These are phyloP conservation scores for Ramichloridium luteum DNA, from an alignment of 2,329 filamentous ascomycete species.

Conservation along the genomic window DNA sequence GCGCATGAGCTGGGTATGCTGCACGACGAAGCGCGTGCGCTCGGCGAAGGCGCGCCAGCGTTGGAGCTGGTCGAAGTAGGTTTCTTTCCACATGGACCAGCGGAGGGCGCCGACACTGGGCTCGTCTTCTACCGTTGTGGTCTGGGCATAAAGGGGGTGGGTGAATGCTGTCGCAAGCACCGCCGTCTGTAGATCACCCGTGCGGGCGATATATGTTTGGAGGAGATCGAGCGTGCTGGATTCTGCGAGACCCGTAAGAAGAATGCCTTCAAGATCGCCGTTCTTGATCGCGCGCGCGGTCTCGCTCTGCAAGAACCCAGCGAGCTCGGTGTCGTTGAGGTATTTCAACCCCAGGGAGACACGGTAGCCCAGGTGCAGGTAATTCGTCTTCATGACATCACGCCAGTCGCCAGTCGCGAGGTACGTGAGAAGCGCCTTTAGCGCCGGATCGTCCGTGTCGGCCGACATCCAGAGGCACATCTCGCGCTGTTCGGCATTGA, in stretches of 20 bases:
- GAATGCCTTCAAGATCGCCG: constrained; percentile 65
- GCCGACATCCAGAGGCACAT: constrained; percentile 51
- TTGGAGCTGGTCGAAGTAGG: constrained; percentile 59
- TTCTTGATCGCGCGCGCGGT: constrained; percentile 48
- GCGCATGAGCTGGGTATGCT: constrained; percentile 56
- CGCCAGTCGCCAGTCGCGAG: constrained; percentile 68
- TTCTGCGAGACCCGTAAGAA: constrained; percentile 66
- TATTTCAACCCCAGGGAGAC: constrained; percentile 62
- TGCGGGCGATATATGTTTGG: constrained; percentile 62
- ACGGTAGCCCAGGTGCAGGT: constrained; percentile 62
- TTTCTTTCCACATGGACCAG: constrained; percentile 65
- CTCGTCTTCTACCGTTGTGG: no score
- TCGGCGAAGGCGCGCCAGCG: constrained; percentile 58
- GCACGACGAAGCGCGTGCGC: constrained; percentile 65
- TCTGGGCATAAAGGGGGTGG: constrained; percentile 60
- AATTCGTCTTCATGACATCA: constrained; percentile 58
- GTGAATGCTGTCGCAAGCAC: constrained; percentile 63
- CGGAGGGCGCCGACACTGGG: constrained; percentile 68
- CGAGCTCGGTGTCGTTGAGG: constrained; percentile 44
- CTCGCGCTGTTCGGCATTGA: constrained; percentile 47
- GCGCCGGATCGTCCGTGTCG: constrained; percentile 61
- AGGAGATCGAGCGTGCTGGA: constrained; percentile 62
- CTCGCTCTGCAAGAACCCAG: constrained; percentile 37
- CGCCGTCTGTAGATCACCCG: constrained; percentile 67
- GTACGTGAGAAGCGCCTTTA: constrained; percentile 66